Base-by-base conservation (phyloP, 148 eudicot genomes). In the Heliamphora exappendiculata region DNA sequence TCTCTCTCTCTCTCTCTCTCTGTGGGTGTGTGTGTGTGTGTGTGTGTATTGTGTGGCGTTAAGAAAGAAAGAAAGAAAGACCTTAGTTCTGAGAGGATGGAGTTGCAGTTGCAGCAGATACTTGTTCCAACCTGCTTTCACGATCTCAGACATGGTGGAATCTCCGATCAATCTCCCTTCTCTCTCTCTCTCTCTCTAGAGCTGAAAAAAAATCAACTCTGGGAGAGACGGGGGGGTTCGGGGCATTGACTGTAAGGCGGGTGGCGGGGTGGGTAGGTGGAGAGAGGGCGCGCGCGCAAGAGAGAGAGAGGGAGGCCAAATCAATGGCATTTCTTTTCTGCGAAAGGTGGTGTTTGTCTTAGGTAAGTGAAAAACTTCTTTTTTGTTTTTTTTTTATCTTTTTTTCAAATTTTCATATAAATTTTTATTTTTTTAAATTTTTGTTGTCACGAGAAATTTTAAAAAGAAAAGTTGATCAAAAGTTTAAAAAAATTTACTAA, bases 81-180 rank as follows among this genome's bases (percentile, higher is more conserved):
- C 91, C 89, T 88, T 88, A 59, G 91, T 86, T 83, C 89, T 86
- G 74, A 88, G 89, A 70, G 91, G 91, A 67, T 88, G 76, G 34
- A 58, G 13, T 79, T 88, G 84, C 28, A 88, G 86, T 70, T 86
- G 85, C 39, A 79, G 66, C 67, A 88, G 78, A 63, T 88, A 88
- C 64, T 86, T 88, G 64, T 79, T 78, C 91, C 91, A 88, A 70
- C 58, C 84, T 62, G 80, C 74, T 59, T 50, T 73, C n/a, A 88
- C 85, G 20, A 84, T 53, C 63, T 88, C 91, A 79, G 89, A 86
- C 89, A 86, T 86, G 53, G 67, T 67, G 59, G 55, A 11, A 9
- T 12, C 37, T 2, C 4, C 65, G 55, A 68, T 82, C 77, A 76
- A 41, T 4, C 44, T 72, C 75, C 17, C 28, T 19, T 11, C 55